Evolutionary conservation across 192 early-diverging fungal species (phyloP), one percentile per base, ranked within the genome.

Genomic region (Mortierella alpina): DNA sequence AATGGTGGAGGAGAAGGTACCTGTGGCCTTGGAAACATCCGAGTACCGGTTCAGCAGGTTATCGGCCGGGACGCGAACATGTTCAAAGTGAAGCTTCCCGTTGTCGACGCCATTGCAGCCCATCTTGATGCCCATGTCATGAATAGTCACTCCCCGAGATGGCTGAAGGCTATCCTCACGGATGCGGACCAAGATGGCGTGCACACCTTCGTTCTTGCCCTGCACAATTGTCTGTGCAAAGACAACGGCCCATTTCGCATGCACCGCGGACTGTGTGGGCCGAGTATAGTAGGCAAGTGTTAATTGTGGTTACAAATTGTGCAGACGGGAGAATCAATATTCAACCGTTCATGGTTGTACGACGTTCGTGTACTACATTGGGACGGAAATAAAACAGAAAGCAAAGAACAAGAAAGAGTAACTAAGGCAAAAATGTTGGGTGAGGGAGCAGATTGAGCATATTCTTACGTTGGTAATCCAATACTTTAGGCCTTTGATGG

Each of bases 61-160:
- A 47, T 86, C 86, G 31, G 88, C 85, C 1, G 90, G 90, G 39
- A 89, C 83, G 20, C 89, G 65, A 55, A 81, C 51, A 70, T 81
- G 58, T 12, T 72, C 47, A 74, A 92, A 91, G 66, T 83, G 83
- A 12, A 90, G 68, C 63, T 88, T 86, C 64, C 86, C 92, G 72
- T 93, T 93, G 74, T 93, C 92, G 20, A 93, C 92, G 40, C 90
- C 92, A 59, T 93, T 91, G 69, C 88, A 89, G 49, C 87, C 91
- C 59, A 90, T 73, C 73, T 89, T 87, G 68, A 79, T 84, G 17
- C 91, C 90, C 91, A 92, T 93, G 48, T 93, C 92, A 64, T 91
- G 86, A 67, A 93, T 88, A 17, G 76, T 67, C 23, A 93, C 92
- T 6, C 91, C 91, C 48, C 84, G 66, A 71, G 83, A 66, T 51